Evolutionary conservation across 768 basidiomycete genomes (phyloP), one percentile per base, ranked within the genome.

Genomic region (Multifurca ochricompacta): DNA sequence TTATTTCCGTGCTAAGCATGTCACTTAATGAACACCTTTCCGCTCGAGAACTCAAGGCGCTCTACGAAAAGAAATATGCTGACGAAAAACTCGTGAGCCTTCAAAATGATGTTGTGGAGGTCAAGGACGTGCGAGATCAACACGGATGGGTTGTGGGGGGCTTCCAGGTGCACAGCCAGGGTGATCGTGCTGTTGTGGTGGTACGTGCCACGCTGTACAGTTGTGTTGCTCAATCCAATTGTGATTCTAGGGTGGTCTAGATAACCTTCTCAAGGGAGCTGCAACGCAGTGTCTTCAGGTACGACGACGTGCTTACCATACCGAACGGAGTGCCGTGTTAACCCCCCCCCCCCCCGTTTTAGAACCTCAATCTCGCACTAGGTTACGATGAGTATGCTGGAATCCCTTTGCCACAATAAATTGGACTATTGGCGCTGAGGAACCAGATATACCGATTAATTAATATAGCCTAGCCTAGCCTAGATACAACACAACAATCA

Each of bases 231-330:
- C 27, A 36, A 47, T 10, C 37, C 46, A 21, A 44, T 35, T 6
- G 13, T 19, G 43, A n/a, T 43, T 6, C 31, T 58, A 91, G 90
- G 95, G 91, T 45, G 93, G 93, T 0, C 71, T 99, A 64, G 96
- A 99, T 67, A 99, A 99, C 72, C 72, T 99, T 53, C 75, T 99
- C 58, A 99, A 99, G 69, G 96, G 96, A 6, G 96, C 96, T 46
- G 96, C 96, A 16, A 98, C 95, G n/a, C 96, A 99, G 69, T 97
- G 95, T 68, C 67, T 99, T 58, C 93, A 95, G 78, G 90, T 91
- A 47, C 18, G 83, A n/a, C 23, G 16, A 30, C 8, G n/a, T 32
- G 14, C 25, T 47, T 35, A 1, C 14, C 54, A 3, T 32, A n/a
- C n/a, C 21, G 10, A 30, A 36, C n/a, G 6, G 16, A 36, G 25